Evolutionary conservation across 345 rosid species (phyloP).

Genomic region (Murraya paniculata): DNA sequence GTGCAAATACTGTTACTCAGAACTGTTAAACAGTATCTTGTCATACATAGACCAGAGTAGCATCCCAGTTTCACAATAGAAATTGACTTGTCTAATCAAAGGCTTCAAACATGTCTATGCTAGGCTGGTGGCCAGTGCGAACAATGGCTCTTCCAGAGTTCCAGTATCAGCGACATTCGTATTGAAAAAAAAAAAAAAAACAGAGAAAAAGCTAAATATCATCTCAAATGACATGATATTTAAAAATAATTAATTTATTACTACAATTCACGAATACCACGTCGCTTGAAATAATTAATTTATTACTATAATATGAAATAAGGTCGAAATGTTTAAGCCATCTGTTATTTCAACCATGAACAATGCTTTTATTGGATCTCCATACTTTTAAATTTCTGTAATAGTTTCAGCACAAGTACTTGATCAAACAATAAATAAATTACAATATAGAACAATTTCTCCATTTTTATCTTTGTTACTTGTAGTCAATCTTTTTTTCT

Average conservation of each 20-base stretch:
- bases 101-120: conserved; percentile 78
- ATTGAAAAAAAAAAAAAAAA: no score
- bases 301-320: conserved; percentile 59
- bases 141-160: conserved; percentile 72
- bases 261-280: no score
- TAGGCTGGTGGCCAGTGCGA: conserved; percentile 83
- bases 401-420: neutral
- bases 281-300: no score
- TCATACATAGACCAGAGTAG: neutral
- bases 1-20: neutral
- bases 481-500: conserved; percentile 20
- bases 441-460: no score
- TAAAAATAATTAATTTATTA: no score
- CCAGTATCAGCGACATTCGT: conserved; percentile 71
- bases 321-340: conserved; percentile 70
- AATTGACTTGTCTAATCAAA: conserved; percentile 61
- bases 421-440: no score
- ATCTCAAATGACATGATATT: no score
- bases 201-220: no score
- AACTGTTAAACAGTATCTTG: no score
- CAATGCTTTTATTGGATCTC: conserved; percentile 45
- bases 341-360: conserved; percentile 79
- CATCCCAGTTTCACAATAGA: neutral
- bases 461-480: no score
- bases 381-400: neutral